Base-by-base conservation (phyloP, 1,284 basidiomycete species). In the Kalmanozyma brasiliensis region DNA sequence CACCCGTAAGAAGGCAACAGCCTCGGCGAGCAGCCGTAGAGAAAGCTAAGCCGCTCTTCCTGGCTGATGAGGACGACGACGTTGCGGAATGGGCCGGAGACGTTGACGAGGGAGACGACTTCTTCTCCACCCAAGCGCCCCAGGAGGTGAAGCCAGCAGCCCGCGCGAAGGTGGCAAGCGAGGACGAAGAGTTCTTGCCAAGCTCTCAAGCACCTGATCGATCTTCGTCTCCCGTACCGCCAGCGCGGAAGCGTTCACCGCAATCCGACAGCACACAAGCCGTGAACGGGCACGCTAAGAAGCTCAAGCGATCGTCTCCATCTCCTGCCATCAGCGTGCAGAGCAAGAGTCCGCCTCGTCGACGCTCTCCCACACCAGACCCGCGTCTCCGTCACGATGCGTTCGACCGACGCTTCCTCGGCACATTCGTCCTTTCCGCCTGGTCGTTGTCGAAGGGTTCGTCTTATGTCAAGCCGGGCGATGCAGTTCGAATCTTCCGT, bases 391-490 rank as follows among this genome's bases (percentile, higher is more conserved):
- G 64, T n/a, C 66, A 65, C 45, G 66, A 73, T 34, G 38, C 55
- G 8, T 69, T 73, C 41, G 59, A 69, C 8, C 64, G 73, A 4
- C 62, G 73, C 17, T 78, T 64, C 41, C 57, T 81, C 13, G 78
- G 79, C 49, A 77, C 71, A 4, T 81, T 80, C 59, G 75, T 79
- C 14, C 60, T 81, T 4, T 72, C 73, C 16, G 79, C 74, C 13
- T 81, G 76, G 65, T 80, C 79, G 4, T 56, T 78, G 19, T 76
- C 73, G 47, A 81, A 79, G 46, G 79, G 79, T 16, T 47, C 53
- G 6, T 65, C 59, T 17, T 78, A 79, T 30, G 61, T 77, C 36
- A 56, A 76, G 41, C 67, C 67, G 4, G 79, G 79, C 10, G 77
- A 80, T 33, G 40, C 45, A 3, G 73, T 81, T 22, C 62, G 55